Evolutionary conservation across 306 rosid species (phyloP).

Genomic region (Vigna nakashimae): DNA sequence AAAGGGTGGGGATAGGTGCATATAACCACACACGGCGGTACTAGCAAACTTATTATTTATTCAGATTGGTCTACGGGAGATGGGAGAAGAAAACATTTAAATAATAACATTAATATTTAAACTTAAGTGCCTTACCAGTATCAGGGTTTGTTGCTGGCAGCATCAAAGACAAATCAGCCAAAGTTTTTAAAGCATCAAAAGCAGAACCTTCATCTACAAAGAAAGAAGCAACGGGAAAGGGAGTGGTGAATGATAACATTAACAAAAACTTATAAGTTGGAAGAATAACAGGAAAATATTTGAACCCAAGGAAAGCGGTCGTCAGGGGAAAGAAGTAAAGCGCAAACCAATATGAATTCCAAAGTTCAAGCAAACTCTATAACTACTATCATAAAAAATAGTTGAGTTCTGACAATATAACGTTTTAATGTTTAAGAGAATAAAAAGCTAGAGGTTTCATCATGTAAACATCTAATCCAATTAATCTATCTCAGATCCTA

Average conservation of each 20-base stretch:
- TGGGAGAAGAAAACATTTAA: slow-evolving; percentile 2
- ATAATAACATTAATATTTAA: slow-evolving; percentile 37
- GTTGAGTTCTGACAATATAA: slow-evolving; percentile 6
- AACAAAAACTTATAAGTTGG: slow-evolving; percentile 24
- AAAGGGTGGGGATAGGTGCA: not conserved
- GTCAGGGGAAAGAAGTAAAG: slow-evolving; percentile 20
- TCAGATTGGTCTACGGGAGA: slow-evolving; percentile 25
- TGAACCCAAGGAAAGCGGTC: slow-evolving; percentile 37
- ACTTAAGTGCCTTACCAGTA: slow-evolving; percentile 58
- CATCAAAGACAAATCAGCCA: slow-evolving; percentile 94
- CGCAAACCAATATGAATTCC: not conserved
- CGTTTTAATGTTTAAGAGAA: slow-evolving; percentile 20
- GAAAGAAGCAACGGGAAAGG: slow-evolving; percentile 35
- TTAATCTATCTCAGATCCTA: slow-evolving; percentile 17
- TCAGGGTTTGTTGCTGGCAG: slow-evolving; percentile 74
- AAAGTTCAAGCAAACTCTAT: slow-evolving; percentile 33
- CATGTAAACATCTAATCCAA: not conserved
- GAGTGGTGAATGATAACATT: slow-evolving; percentile 12
- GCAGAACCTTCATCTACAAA: slow-evolving; percentile 76
- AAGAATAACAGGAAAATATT: slow-evolving; percentile 43
- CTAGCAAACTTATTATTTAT: slow-evolving; percentile 31
- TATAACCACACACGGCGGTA: slow-evolving; percentile 35
- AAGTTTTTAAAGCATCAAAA: slow-evolving; percentile 85
- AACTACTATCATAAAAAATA: slow-evolving; percentile 28
- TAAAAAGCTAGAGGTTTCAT: slow-evolving; percentile 12